phyloP scores from a whole-genome alignment of 2,329 filamentous ascomycete species.

The Colletotrichum melonis region DNA sequence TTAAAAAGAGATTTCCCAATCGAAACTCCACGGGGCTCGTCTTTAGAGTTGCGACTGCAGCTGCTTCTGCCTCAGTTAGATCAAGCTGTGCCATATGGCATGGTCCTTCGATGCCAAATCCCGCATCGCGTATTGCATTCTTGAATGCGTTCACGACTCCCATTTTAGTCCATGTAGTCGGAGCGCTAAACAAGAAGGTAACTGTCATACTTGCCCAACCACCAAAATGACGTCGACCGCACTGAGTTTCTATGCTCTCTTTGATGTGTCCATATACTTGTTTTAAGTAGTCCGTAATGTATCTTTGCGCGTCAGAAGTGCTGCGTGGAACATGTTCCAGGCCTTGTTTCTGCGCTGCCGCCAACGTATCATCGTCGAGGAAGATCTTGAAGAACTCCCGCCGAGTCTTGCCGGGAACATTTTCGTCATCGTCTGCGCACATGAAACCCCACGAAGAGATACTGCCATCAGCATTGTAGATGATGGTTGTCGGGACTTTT shows the following conservation, averaged over 20 bases:
- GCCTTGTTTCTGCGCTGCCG: conserved; percentile 54
- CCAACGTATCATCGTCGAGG: conserved; percentile 58
- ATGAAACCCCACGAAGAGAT: conserved; percentile 65
- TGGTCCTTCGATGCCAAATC: conserved; percentile 57
- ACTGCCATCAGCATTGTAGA: conserved; percentile 55
- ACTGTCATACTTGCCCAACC: conserved; percentile 59
- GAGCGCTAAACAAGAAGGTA: conserved; percentile 67
- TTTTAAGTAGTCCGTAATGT: conserved; percentile 60
- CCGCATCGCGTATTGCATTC: conserved; percentile 56
- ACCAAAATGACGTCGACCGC: conserved; percentile 47
- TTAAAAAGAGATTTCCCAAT: conserved; percentile 53
- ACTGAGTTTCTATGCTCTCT: conserved; percentile 53
- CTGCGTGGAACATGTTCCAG: conserved; percentile 54
- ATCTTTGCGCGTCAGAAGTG: conserved; percentile 55
- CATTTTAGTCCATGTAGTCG: conserved; percentile 65
- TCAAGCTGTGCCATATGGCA: conserved; percentile 54
- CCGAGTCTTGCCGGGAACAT: conserved; percentile 47
- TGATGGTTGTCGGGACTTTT: conserved; percentile 63
- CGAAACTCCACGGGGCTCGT: conserved; percentile 51
- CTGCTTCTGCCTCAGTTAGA: conserved; percentile 60
- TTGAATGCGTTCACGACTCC: conserved; percentile 64
- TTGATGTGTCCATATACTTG: conserved; percentile 62
- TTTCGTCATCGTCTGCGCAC: conserved; percentile 59
- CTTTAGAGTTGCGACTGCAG: conserved; percentile 59
- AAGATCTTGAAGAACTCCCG: conserved; percentile 68